A percentile compares a stretch with the other conserved stretches of the same genome.
phyloP scores from a whole-genome alignment of 306 rosid species.

The Ammopiptanthus mongolicus region DNA sequence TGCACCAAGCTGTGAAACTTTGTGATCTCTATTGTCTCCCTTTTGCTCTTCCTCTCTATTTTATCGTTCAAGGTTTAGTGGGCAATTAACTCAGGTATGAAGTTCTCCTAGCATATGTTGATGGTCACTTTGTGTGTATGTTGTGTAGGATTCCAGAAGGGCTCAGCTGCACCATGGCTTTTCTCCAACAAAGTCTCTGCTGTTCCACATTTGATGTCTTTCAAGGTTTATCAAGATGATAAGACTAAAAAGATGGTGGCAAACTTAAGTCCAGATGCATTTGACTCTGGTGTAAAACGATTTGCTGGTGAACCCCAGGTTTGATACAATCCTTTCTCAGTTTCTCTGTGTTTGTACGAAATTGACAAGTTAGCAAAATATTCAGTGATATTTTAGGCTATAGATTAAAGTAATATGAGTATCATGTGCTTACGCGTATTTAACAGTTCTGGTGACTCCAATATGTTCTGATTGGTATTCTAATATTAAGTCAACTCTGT shows the following conservation, averaged over 20 bases:
- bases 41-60: background rate
- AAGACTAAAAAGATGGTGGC: conserved; percentile 31
- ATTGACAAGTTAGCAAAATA: background rate
- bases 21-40: background rate
- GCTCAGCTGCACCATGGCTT: conserved; percentile 52
- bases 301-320: conserved; percentile 55
- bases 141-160: conserved; percentile 40
- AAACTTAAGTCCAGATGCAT: conserved; percentile 36
- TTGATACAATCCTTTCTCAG: background rate
- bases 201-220: conserved; percentile 59
- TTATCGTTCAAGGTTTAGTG: background rate
- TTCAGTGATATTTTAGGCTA: background rate
- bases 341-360: background rate
- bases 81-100: background rate
- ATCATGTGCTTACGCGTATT: background rate
- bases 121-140: conserved; percentile 16
- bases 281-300: conserved; percentile 24
- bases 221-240: conserved; percentile 57
- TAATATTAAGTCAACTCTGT: conserved; percentile 19
- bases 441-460: background rate
- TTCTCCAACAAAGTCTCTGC: conserved; percentile 58
- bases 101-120: conserved; percentile 3
- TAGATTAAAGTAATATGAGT: background rate
- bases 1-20: background rate
- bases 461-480: conserved; percentile 1